A percentile compares a stretch with the other conserved stretches of the same genome.
Evolutionary conservation across 2,329 filamentous ascomycete species (phyloP).

Genomic region (Thermoascus crustaceus): DNA sequence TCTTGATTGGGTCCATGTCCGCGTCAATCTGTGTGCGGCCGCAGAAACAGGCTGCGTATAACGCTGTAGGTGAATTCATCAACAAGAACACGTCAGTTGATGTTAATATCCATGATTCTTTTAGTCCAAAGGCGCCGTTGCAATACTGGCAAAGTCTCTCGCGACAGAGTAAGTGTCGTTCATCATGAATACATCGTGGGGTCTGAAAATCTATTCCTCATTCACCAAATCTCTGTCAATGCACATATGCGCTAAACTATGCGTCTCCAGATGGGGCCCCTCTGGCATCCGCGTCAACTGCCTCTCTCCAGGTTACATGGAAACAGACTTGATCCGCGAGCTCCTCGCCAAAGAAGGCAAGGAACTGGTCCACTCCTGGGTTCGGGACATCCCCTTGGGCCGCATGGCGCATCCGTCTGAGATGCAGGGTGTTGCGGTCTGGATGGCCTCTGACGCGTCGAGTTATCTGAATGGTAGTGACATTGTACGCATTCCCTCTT

Average conservation of each 20-base stretch:
- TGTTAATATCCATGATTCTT: not conserved
- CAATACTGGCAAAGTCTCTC: constrained; percentile 15
- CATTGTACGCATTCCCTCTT: too few species aligned
- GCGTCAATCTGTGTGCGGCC: constrained; percentile 24
- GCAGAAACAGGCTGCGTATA: constrained; percentile 31
- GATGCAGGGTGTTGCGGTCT: constrained; percentile 27
- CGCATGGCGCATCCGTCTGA: constrained; percentile 32
- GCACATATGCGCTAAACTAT: too few species aligned
- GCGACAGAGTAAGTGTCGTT: constrained; percentile 26
- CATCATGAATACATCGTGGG: too few species aligned
- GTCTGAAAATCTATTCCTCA: too few species aligned
- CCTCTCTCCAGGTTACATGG: constrained; percentile 29
- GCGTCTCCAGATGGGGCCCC: constrained; percentile 19
- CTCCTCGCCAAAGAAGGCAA: constrained; percentile 27
- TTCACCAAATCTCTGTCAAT: too few species aligned
- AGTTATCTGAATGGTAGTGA: constrained; percentile 12
- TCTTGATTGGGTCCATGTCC: constrained; percentile 24
- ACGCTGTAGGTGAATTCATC: constrained; percentile 27
- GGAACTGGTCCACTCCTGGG: constrained; percentile 30
- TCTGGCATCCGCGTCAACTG: constrained; percentile 33
- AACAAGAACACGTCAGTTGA: too few species aligned
- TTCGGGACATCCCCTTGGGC: constrained; percentile 28
- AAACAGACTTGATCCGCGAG: constrained; percentile 25
- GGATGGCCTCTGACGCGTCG: constrained; percentile 16
- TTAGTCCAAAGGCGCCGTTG: constrained; percentile 17